Conservation (phyloP, 352 stramenopile species). For the Pythium plurisporium region DNA sequence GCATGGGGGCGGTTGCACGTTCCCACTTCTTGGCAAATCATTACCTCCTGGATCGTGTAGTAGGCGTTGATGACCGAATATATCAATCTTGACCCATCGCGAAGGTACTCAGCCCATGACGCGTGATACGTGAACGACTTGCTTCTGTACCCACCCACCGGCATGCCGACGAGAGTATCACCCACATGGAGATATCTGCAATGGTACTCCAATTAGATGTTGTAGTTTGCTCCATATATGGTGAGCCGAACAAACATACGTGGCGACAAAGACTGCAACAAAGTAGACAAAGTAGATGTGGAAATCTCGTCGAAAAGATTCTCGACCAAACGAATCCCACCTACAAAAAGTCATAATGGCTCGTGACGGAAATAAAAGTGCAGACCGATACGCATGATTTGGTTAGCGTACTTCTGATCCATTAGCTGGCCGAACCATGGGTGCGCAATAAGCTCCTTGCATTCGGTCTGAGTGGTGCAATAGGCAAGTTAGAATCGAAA, state of each 20-base stretch:
- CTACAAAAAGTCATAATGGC: no score
- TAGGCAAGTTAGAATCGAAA: no score
- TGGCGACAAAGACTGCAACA: slow-evolving; percentile 63
- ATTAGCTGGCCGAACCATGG: slow-evolving; percentile 72
- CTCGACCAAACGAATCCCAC: slow-evolving; percentile 68
- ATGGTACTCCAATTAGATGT: neutral
- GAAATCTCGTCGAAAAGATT: slow-evolving; percentile 70
- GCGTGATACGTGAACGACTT: slow-evolving; percentile 42
- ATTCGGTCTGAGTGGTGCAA: slow-evolving; percentile 51
- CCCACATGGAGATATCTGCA: slow-evolving; percentile 68
- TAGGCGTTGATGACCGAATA: slow-evolving; percentile 66
- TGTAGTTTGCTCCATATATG: no score
- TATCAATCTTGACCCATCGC: slow-evolving; percentile 43
- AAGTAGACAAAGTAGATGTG: slow-evolving; percentile 80
- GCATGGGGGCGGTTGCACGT: no score
- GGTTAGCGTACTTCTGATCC: slow-evolving; percentile 68
- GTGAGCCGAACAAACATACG: slow-evolving; percentile 43
- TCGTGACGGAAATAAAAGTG: no score
- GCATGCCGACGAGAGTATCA: slow-evolving; percentile 67
- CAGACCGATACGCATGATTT: neutral
- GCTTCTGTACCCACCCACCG: slow-evolving; percentile 60
- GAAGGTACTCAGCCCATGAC: slow-evolving; percentile 47
- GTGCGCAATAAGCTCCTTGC: slow-evolving; percentile 73
- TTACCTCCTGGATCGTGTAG: slow-evolving; percentile 68
- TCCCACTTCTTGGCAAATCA: neutral